Conservation (phyloP, 768 basidiomycete genomes). For the Omphalotus guepiniiformis region DNA sequence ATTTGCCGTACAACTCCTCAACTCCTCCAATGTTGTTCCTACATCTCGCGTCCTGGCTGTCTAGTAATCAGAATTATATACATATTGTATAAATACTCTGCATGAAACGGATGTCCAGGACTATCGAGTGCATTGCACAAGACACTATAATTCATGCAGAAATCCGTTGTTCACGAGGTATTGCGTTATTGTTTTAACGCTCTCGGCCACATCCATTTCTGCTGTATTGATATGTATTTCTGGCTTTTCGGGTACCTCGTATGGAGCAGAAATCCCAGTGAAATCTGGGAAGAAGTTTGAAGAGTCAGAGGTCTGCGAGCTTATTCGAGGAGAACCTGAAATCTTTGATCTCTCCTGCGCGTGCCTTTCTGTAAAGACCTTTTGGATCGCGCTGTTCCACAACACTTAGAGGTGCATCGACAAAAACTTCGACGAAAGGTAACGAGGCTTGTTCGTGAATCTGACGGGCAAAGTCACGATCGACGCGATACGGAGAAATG, state of each 20-base stretch:
- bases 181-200: constrained; percentile 72
- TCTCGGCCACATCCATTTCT: constrained; percentile 69
- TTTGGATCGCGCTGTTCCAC: constrained; percentile 96
- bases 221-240: constrained; percentile 93
- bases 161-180: constrained; percentile 72
- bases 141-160: constrained; percentile 35
- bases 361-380: constrained; percentile 94
- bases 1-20: too few relatives aligned
- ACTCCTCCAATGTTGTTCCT: too few relatives aligned
- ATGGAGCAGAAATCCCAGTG: constrained; percentile 96
- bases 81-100: too few relatives aligned
- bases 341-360: constrained; percentile 96
- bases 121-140: too few relatives aligned
- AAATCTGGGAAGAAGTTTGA: constrained; percentile 60
- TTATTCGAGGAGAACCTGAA: constrained; percentile 10
- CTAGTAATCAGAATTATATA: too few relatives aligned
- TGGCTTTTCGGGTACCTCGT: constrained; percentile 80
- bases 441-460: constrained; percentile 72
- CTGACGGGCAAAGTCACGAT: constrained; percentile 77
- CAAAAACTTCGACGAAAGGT: constrained; percentile 90
- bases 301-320: background rate
- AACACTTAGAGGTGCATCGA: constrained; percentile 86
- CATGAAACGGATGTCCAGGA: too few relatives aligned
- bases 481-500: constrained; percentile 94
- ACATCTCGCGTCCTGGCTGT: too few relatives aligned